Percentiles rank a stretch among this genome's conserved stretches.
Evolutionary conservation across 108 stramenopile species (phyloP).

Genomic region (Cyclotella choctawhatcheeana): DNA sequence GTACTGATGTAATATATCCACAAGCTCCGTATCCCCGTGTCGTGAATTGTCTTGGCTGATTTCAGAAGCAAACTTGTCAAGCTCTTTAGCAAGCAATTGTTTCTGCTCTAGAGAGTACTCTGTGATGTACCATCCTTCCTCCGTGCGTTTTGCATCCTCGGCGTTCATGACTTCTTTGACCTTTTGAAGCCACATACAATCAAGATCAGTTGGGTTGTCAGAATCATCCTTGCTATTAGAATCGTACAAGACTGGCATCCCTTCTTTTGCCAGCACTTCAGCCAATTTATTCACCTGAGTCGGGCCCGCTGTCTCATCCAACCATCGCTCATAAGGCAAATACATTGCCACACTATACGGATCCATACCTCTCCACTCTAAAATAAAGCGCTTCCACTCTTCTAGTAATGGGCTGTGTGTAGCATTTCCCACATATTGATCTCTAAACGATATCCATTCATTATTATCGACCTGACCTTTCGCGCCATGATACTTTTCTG

Average conservation of each 20-base stretch:
- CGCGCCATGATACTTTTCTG: constrained; percentile 54
- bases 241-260: constrained; percentile 53
- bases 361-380: constrained; percentile 52
- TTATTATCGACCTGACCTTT: constrained; percentile 49
- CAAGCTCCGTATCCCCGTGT: constrained; percentile 32
- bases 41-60: constrained; percentile 5
- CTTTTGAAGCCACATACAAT: constrained; percentile 57
- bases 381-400: constrained; percentile 53
- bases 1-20: constrained; percentile 28
- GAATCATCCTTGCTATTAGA: background rate
- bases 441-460: constrained; percentile 59
- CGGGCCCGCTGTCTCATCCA: constrained; percentile 40
- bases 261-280: constrained; percentile 38
- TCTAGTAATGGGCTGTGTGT: constrained; percentile 28
- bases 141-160: constrained; percentile 44
- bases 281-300: constrained; percentile 37
- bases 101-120: constrained; percentile 46
- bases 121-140: constrained; percentile 51
- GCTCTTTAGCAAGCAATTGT: constrained; percentile 33
- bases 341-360: constrained; percentile 54
- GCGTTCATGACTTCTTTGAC: constrained; percentile 17
- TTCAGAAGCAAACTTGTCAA: constrained; percentile 44
- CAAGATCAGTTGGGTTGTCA: constrained; percentile 18
- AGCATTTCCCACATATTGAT: constrained; percentile 38
- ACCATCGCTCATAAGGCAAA: constrained; percentile 55